Percentiles rank a stretch among this genome's conserved stretches.
phyloP scores from a whole-genome alignment of 1,284 basidiomycete species.

The Ganoderma resinaceum region DNA sequence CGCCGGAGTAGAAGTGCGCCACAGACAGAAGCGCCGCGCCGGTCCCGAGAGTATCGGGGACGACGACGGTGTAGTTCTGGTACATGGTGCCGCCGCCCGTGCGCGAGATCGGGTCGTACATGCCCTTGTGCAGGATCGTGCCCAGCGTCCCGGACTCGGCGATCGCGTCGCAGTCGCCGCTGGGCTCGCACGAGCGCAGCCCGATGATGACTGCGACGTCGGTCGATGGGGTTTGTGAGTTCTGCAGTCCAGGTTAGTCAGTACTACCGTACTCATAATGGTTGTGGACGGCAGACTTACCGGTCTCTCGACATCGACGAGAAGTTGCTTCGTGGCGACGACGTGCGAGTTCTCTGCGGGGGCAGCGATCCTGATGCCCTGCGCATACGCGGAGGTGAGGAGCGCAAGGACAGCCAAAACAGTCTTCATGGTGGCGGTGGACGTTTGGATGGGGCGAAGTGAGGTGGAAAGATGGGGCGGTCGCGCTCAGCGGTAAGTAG shows the following conservation, averaged over 20 bases:
- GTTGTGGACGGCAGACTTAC: constrained; percentile 42
- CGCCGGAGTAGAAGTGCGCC: constrained; percentile 6
- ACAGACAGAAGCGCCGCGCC: constrained; percentile 1
- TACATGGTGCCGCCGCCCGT: constrained; percentile 3
- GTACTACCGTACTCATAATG: background rate
- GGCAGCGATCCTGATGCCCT: constrained; percentile 46
- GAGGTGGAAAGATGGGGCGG: background rate
- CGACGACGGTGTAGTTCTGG: constrained; percentile 4
- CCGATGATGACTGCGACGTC: constrained; percentile 8
- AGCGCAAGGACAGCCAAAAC: constrained; percentile 22
- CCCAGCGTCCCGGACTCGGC: constrained; percentile 5
- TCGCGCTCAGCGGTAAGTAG: background rate
- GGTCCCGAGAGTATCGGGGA: background rate
- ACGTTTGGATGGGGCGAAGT: background rate
- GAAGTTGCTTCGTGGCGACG: constrained; percentile 44
- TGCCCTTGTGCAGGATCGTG: background rate
- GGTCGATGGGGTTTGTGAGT: background rate
- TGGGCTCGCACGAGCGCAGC: constrained; percentile 5
- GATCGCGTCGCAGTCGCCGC: constrained; percentile 1
- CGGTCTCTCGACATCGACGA: constrained; percentile 51
- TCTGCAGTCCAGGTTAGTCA: background rate
- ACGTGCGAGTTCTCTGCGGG: constrained; percentile 45
- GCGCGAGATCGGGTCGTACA: constrained; percentile 4
- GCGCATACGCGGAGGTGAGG: constrained; percentile 43
- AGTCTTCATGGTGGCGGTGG: background rate